Evolutionary conservation across 2,329 filamentous ascomycete genomes (phyloP), one percentile per base, ranked within the genome.

Genomic region (Aureobasidium musti): DNA sequence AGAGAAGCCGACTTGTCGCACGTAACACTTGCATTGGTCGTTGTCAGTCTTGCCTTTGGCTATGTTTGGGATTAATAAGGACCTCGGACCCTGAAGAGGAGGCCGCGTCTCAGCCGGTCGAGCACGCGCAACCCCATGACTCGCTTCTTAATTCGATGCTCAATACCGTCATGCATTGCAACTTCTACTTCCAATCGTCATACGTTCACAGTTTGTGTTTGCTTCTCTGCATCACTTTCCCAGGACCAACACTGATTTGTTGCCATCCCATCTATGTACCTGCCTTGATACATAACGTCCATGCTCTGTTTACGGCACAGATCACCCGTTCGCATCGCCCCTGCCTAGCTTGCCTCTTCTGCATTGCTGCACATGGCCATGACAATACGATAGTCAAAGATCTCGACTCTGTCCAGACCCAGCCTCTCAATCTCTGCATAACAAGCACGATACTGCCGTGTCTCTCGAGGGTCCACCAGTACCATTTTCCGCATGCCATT

Each of bases 401-500:
- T 54, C 26, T 64, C 61, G 14, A 64, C 47, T 30, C 49, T 54
- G n/a, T 54, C 47, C 61, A 64, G 19, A 8, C 47, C 23, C n/a
- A 64, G 37, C n/a, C 37, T 26, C 26, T 64, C 61, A 13, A 64
- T 17, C 26, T 53, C n/a, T 45, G 47, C 37, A 43, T 53, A 64
- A 13, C 61, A 54, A 26, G 35, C 49, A 14, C 49, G 49, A 35
- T 53, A 53, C n/a, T 41, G 35, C 14, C 10, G n/a, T 33, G 14
- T 19, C 26, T 75, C 69, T 17, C 68, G 70, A 26, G 67, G 65
- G 59, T 77, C 75, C 5, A 77, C 74, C 14, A 77, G 66, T 0
- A 76, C 71, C 23, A 77, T 66, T 56, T 76, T 77, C 13, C 71
- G 65, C 67, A 74, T 66, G 5, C 71, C 74, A 5, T 65, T 65